A percentile compares a stretch with the other conserved stretches of the same genome.
Conservation (phyloP, 352 stramenopile genomes). For the Phytophthora idaei region DNA sequence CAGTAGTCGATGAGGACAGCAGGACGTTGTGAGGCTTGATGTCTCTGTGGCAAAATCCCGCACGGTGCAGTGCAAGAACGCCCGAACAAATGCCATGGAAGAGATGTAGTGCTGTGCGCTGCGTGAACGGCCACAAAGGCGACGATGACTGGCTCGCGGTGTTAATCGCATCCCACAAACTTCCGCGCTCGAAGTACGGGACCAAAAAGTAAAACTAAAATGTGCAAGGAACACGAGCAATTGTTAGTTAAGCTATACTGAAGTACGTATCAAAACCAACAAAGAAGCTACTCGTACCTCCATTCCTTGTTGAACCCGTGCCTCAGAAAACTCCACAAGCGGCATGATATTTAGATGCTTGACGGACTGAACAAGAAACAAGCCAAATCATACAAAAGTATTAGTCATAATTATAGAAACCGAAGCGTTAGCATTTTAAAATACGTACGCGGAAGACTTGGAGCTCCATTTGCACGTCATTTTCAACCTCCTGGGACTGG, state of each 20-base stretch:
- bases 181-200: constrained; percentile 86
- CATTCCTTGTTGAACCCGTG: constrained; percentile 64
- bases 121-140: constrained; percentile 83
- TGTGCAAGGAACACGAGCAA: neutral
- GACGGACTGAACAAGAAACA: constrained; percentile 49
- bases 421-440: neutral
- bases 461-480: constrained; percentile 78
- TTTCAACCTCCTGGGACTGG: constrained; percentile 82
- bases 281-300: constrained; percentile 49
- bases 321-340: constrained; percentile 79
- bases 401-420: constrained; percentile 1
- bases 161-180: constrained; percentile 79
- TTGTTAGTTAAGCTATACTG: neutral
- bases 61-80: constrained; percentile 74
- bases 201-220: constrained; percentile 84
- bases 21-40: constrained; percentile 89
- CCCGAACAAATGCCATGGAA: constrained; percentile 87
- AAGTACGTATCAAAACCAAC: neutral
- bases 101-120: constrained; percentile 79
- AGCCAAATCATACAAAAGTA: constrained; percentile 2
- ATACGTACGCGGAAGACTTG: constrained; percentile 69
- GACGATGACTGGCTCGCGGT: constrained; percentile 68
- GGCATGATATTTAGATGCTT: constrained; percentile 85
- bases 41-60: constrained; percentile 84
- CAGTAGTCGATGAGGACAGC: constrained; percentile 64